Conservation (phyloP, 345 rosid species). For the Physaria fendleri region DNA sequence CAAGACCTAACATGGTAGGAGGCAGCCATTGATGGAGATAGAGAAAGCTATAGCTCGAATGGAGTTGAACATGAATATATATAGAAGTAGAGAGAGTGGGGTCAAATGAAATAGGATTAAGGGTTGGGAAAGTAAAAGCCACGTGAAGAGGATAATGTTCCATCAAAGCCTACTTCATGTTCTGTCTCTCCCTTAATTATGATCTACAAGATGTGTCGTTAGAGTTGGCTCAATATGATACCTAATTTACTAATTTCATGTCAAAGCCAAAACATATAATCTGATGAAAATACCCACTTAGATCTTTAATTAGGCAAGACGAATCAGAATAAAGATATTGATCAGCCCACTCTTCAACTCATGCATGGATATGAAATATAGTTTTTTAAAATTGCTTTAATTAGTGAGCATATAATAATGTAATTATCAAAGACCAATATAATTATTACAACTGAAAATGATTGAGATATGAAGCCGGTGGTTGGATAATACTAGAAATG, state of each 20-base stretch:
- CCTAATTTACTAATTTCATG: constrained; percentile 18
- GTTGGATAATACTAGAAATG: constrained; percentile 22
- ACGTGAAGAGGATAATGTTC: too few relatives aligned
- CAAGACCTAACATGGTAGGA: constrained; percentile 39
- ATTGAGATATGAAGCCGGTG: constrained; percentile 31
- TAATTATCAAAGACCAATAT: constrained; percentile 8
- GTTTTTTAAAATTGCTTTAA: constrained; percentile 1
- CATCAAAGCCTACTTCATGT: too few relatives aligned
- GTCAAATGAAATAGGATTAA: too few relatives aligned
- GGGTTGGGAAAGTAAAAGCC: too few relatives aligned
- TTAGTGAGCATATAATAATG: not conserved
- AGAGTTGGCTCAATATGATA: constrained; percentile 6
- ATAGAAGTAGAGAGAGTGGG: too few relatives aligned
- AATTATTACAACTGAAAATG: constrained; percentile 4
- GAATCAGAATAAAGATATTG: constrained; percentile 18
- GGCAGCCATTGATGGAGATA: constrained; percentile 24
- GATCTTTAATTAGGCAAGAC: constrained; percentile 18
- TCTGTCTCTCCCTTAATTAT: too few relatives aligned
- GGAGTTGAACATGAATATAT: constrained; percentile 9
- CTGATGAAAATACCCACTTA: constrained; percentile 14
- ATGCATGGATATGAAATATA: not conserved
- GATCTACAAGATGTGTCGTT: too few relatives aligned
- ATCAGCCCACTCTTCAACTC: not conserved
- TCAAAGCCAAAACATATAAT: not conserved
- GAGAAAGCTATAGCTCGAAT: constrained; percentile 4